phyloP scores from a whole-genome alignment of 139 green algal species.

The Yamagishiella unicocca region DNA sequence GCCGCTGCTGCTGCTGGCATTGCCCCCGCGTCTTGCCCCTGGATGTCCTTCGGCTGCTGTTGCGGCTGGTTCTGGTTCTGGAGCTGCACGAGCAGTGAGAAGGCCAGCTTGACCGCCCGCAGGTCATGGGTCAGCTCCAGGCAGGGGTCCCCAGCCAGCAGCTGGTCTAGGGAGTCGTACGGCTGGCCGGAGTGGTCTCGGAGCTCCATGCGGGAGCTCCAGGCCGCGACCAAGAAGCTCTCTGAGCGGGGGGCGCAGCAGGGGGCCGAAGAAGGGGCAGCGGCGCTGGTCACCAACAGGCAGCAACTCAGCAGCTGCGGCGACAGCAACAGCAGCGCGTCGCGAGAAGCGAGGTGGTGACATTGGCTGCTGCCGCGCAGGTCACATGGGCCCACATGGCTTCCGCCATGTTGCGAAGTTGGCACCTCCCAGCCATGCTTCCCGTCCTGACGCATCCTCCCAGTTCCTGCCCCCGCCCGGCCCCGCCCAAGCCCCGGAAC shows the following conservation, averaged over 20 bases:
- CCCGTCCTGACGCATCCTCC: no score
- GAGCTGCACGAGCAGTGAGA: neutral
- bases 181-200: neutral
- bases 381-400: no score
- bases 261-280: neutral
- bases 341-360: no score
- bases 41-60: neutral
- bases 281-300: no score
- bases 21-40: neutral
- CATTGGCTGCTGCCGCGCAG: neutral
- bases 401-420: no score
- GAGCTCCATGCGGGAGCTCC: constrained; percentile 3
- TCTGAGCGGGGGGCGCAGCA: neutral
- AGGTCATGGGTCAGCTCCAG: neutral
- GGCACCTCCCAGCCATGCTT: no score
- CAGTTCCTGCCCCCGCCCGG: neutral
- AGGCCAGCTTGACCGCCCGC: no score
- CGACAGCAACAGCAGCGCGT: no score
- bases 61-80: neutral
- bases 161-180: neutral
- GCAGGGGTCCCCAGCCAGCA: neutral
- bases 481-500: neutral
- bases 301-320: no score
- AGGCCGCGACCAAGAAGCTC: constrained; percentile 13
- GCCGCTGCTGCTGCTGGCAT: neutral